Evolutionary conservation across 305 asterid genomes (phyloP).

Genomic region (Fraxinus latifolia): DNA sequence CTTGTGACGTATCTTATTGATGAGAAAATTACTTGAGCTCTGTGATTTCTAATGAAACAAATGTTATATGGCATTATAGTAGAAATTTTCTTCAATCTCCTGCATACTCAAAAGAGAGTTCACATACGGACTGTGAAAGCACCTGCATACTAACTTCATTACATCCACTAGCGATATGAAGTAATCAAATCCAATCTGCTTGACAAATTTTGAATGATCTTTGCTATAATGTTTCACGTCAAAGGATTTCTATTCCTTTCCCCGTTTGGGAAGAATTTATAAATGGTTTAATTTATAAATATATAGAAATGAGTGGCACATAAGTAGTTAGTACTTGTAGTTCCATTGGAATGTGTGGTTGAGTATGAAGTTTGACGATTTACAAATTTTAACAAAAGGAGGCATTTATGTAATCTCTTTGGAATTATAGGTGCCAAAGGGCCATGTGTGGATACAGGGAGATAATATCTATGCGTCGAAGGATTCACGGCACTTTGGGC

Average conservation of each 20-base stretch:
- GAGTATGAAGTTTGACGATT: neutral
- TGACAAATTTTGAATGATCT: neutral
- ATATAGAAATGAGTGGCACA: neutral
- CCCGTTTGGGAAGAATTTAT: neutral
- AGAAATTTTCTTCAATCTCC: neutral
- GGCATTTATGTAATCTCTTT: slow-evolving; percentile 11
- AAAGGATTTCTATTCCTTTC: neutral
- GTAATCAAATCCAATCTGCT: neutral
- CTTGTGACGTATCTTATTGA: neutral
- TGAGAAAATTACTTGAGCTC: neutral
- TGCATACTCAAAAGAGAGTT: neutral
- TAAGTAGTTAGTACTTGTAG: neutral
- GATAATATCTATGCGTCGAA: slow-evolving; percentile 71
- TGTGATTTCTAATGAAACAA: neutral
- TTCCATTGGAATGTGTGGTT: neutral
- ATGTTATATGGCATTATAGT: slow-evolving; percentile 1
- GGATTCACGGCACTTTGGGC: slow-evolving; percentile 80
- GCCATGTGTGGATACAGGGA: slow-evolving; percentile 95
- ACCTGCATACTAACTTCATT: neutral
- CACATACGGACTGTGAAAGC: neutral
- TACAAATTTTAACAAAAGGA: neutral
- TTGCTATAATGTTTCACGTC: neutral
- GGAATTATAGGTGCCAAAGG: slow-evolving; percentile 71
- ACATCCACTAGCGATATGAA: neutral
- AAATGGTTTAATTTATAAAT: neutral